Conservation (phyloP, 2,329 filamentous ascomycete species). For the Thielaviopsis euricoi region DNA sequence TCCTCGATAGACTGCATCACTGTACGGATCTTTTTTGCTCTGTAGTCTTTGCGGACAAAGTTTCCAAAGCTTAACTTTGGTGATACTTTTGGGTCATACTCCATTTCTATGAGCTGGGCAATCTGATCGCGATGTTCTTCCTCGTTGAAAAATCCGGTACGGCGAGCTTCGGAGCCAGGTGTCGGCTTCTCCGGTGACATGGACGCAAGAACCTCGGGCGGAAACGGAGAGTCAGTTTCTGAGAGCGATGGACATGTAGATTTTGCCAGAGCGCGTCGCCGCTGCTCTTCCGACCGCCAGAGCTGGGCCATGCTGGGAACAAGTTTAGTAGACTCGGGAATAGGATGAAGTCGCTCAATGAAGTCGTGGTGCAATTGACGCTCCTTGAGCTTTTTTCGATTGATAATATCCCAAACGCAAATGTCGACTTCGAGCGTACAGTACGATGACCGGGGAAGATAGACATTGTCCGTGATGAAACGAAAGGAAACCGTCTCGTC, state of each 20-base stretch:
- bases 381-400: conserved; percentile 57
- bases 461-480: conserved; percentile 37
- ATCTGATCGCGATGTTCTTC: conserved; percentile 60
- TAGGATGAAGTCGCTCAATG: conserved; percentile 49
- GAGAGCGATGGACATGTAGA: conserved; percentile 35
- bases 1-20: conserved; percentile 73
- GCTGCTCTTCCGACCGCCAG: conserved; percentile 77
- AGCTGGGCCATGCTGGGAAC: conserved; percentile 88
- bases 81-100: conserved; percentile 33
- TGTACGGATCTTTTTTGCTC: conserved; percentile 51
- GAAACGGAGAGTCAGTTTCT: conserved; percentile 24
- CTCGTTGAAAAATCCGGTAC: conserved; percentile 84
- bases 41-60: conserved; percentile 40
- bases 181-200: conserved; percentile 72
- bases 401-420: conserved; percentile 73
- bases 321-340: conserved; percentile 55
- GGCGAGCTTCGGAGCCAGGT: neutral
- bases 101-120: conserved; percentile 43
- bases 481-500: conserved; percentile 19
- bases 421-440: conserved; percentile 84
- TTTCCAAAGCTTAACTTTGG: conserved; percentile 41
- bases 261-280: conserved; percentile 38
- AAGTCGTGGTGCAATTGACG: conserved; percentile 81
- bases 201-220: conserved; percentile 63
- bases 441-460: conserved; percentile 65